Evolutionary conservation across 495 filamentous ascomycete genomes (phyloP).

Genomic region (Glarea lozoyensis): DNA sequence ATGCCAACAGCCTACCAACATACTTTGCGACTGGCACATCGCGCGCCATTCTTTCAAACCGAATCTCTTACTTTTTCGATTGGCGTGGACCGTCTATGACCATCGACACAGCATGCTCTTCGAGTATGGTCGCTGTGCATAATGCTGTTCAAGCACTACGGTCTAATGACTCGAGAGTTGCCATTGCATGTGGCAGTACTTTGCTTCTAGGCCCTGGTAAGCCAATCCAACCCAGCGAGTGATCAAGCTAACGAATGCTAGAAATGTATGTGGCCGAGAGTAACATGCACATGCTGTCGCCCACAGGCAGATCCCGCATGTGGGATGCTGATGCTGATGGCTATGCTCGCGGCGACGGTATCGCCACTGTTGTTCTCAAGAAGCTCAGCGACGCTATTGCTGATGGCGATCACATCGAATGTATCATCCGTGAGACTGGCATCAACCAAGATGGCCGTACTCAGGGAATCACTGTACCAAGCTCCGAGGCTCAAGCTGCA

Average conservation of each 20-base stretch:
- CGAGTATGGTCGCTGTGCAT: conserved; percentile 52
- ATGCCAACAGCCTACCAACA: conserved; percentile 25
- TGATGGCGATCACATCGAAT: conserved; percentile 48
- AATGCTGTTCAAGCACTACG: conserved; percentile 74
- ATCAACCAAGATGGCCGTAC: conserved; percentile 54
- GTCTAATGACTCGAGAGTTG: conserved; percentile 36
- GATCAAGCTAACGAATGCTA: too few relatives aligned
- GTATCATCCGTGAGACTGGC: conserved; percentile 47
- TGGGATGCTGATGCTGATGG: conserved; percentile 55
- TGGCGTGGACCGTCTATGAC: conserved; percentile 53
- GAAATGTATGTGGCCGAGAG: not conserved
- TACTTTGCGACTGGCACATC: conserved; percentile 29
- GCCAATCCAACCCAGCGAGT: too few relatives aligned
- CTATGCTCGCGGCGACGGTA: conserved; percentile 55
- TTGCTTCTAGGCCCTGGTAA: not conserved
- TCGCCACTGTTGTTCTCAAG: conserved; percentile 52
- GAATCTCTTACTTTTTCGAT: conserved; percentile 50
- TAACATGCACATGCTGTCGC: conserved; percentile 23
- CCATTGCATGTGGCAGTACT: conserved; percentile 13
- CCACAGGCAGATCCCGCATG: conserved; percentile 37
- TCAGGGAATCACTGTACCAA: conserved; percentile 51
- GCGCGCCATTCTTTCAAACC: conserved; percentile 48
- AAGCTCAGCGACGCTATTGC: conserved; percentile 41
- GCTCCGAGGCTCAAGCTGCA: conserved; percentile 43
- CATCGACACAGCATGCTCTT: conserved; percentile 81